A percentile compares a stretch with the other conserved stretches of the same genome.
These are phyloP conservation scores for Xylaria sp. DNA, from an alignment of 495 filamentous ascomycete genomes.

Conservation along the genomic window DNA sequence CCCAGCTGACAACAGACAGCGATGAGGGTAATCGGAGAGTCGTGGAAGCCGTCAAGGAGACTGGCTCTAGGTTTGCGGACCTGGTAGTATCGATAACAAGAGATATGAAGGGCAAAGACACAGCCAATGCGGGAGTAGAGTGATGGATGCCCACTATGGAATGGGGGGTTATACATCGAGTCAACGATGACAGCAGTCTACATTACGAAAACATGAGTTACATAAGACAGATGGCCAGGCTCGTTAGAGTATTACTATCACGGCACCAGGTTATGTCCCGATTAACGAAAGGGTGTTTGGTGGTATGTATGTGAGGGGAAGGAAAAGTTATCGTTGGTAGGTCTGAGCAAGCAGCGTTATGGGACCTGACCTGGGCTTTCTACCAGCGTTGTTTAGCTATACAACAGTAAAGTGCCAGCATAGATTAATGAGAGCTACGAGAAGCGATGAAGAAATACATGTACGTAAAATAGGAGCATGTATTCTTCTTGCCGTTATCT, in stretches of 20 bases:
- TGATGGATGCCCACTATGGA: not conserved
- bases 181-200: not conserved
- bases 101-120: slow-evolving; percentile 29
- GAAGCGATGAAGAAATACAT: not conserved
- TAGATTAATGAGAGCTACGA: not conserved
- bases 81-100: slow-evolving; percentile 32
- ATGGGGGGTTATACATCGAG: not conserved
- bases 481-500: not conserved
- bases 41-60: slow-evolving; percentile 33
- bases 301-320: not conserved
- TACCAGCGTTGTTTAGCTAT: not conserved
- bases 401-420: not conserved
- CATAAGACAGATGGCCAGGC: not conserved
- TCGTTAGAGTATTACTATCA: not conserved
- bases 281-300: not conserved
- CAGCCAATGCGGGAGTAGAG: not conserved
- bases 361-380: not conserved
- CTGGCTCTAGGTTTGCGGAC: slow-evolving; percentile 35
- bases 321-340: not conserved
- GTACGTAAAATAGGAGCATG: not conserved
- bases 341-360: not conserved
- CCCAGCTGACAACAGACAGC: slow-evolving; percentile 1
- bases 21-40: slow-evolving; percentile 21
- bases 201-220: not conserved
- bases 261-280: not conserved